A percentile compares a stretch with the other conserved stretches of the same genome.
phyloP scores from a whole-genome alignment of 2,329 filamentous ascomycete species.

The Cryphonectria radicalis region DNA sequence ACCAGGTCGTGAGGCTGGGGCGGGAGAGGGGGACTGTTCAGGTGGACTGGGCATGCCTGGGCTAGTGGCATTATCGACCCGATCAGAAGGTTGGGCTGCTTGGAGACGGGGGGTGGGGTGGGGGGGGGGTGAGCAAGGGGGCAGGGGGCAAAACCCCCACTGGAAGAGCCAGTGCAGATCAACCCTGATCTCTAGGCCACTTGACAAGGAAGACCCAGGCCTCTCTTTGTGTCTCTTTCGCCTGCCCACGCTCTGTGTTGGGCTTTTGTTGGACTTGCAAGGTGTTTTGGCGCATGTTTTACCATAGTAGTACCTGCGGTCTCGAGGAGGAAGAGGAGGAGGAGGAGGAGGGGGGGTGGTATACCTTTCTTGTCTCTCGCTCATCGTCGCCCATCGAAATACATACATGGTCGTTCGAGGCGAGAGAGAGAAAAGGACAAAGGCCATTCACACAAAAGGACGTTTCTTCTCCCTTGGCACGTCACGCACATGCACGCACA shows the following conservation, averaged over 20 bases:
- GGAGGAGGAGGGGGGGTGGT: background rate
- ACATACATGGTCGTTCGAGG: too few species aligned
- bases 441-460: background rate
- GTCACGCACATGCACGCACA: constrained; percentile 1
- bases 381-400: background rate
- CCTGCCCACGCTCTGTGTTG: background rate
- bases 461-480: background rate
- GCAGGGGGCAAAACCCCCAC: background rate
- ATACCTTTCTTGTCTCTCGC: background rate
- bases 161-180: constrained; percentile 11
- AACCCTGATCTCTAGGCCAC: constrained; percentile 22
- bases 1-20: constrained; percentile 15
- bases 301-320: background rate
- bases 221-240: background rate
- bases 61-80: constrained; percentile 10
- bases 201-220: constrained; percentile 23
- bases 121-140: background rate
- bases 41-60: constrained; percentile 6
- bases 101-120: background rate
- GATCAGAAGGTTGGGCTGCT: constrained; percentile 10
- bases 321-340: background rate
- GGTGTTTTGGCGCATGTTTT: background rate
- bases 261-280: background rate
- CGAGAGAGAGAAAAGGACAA: background rate
- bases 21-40: background rate